A percentile compares a stretch with the other conserved stretches of the same genome.
phyloP scores from a whole-genome alignment of 2,329 filamentous ascomycete genomes.

The Pseudocercospora crystallina region DNA sequence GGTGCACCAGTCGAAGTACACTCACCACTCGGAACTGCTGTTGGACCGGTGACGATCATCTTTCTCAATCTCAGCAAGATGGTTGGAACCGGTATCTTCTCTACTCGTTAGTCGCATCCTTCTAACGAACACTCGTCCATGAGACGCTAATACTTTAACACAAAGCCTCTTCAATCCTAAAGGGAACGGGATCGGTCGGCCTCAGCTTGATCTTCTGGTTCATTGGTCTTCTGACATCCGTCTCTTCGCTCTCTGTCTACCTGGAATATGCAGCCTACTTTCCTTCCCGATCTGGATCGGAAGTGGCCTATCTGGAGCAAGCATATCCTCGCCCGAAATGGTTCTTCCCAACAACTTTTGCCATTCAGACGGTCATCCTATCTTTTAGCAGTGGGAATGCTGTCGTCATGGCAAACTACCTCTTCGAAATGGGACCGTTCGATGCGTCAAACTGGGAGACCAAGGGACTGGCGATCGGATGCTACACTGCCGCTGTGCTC shows the following conservation, averaged over 20 bases:
- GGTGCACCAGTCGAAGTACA: slow-evolving; percentile 61
- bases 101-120: slow-evolving; percentile 44
- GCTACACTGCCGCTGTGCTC: slow-evolving; percentile 56
- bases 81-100: slow-evolving; percentile 54
- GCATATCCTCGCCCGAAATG: slow-evolving; percentile 64
- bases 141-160: neutral
- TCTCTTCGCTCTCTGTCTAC: slow-evolving; percentile 58
- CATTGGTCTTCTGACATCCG: slow-evolving; percentile 60
- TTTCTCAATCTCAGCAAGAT: slow-evolving; percentile 64
- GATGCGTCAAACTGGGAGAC: slow-evolving; percentile 60
- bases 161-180: slow-evolving; percentile 55
- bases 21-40: slow-evolving; percentile 61
- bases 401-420: slow-evolving; percentile 59
- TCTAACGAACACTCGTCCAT: neutral
- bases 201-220: slow-evolving; percentile 64
- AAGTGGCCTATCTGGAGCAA: slow-evolving; percentile 69
- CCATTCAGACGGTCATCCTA: slow-evolving; percentile 62
- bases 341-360: slow-evolving; percentile 64
- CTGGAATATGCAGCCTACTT: slow-evolving; percentile 66
- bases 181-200: slow-evolving; percentile 61
- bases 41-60: slow-evolving; percentile 57
- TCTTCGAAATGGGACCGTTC: slow-evolving; percentile 57
- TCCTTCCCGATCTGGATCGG: slow-evolving; percentile 63
- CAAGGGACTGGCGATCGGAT: slow-evolving; percentile 66
- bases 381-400: slow-evolving; percentile 68